phyloP scores from a whole-genome alignment of 2,329 filamentous ascomycete genomes.

The Microcera coccophila region DNA sequence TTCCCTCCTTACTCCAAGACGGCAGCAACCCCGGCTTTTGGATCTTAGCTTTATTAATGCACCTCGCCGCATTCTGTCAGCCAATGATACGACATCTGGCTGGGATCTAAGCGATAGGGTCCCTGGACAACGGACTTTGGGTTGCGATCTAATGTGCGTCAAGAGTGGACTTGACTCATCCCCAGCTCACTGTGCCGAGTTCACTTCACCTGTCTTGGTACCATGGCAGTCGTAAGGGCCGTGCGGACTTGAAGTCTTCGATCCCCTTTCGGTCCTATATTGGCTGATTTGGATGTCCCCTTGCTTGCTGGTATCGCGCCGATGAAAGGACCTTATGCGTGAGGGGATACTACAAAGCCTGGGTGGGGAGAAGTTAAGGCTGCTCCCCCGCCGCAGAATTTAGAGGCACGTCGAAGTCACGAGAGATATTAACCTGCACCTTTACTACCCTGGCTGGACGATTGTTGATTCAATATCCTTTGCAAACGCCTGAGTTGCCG shows the following conservation, averaged over 20 bases:
- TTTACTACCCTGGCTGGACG: no score
- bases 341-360: no score
- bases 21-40: slow-evolving; percentile 16
- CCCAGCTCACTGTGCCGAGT: not conserved
- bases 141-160: slow-evolving; percentile 24
- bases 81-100: slow-evolving; percentile 19
- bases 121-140: slow-evolving; percentile 19
- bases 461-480: no score
- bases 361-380: no score
- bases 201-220: not conserved
- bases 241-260: slow-evolving; percentile 1
- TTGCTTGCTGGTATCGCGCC: slow-evolving; percentile 22
- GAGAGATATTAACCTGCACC: no score
- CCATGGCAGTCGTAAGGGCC: not conserved
- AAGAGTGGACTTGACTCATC: slow-evolving; percentile 4
- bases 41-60: slow-evolving; percentile 5
- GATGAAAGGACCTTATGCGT: not conserved
- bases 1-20: slow-evolving; percentile 18
- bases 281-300: slow-evolving; percentile 8
- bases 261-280: not conserved
- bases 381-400: no score
- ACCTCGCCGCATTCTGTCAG: slow-evolving; percentile 12
- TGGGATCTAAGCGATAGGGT: slow-evolving; percentile 19
- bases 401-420: no score
- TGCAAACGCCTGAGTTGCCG: slow-evolving; percentile 1